Percentiles rank a stretch among this genome's conserved stretches.
phyloP scores from a whole-genome alignment of 2,329 filamentous ascomycete species.

The Thielaviopsis ethacetica region DNA sequence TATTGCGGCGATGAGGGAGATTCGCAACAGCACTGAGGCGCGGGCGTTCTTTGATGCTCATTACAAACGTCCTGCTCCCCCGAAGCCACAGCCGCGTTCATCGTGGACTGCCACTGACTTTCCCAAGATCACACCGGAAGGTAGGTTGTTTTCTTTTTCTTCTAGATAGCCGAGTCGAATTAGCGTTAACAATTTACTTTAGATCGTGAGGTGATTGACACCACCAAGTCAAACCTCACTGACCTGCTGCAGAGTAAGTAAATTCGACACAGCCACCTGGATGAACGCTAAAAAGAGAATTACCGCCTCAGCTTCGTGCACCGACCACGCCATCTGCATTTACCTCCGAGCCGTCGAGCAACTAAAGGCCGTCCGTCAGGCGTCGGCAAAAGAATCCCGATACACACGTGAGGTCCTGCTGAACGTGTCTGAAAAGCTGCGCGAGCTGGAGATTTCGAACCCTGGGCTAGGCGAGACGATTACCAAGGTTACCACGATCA shows the following conservation, averaged over 20 bases:
- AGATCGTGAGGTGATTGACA: not conserved
- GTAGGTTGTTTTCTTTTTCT: too few relatives aligned
- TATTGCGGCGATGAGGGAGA: constrained; percentile 6
- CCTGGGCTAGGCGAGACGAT: constrained; percentile 3
- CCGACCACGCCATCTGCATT: constrained; percentile 15
- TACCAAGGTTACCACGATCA: not conserved
- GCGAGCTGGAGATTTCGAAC: constrained; percentile 7
- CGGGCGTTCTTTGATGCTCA: constrained; percentile 6
- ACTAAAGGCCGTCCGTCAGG: constrained; percentile 2
- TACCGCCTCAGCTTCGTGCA: constrained; percentile 2
- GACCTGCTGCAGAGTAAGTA: constrained; percentile 8
- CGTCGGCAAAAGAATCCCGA: constrained; percentile 2
- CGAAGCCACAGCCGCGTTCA: not conserved
- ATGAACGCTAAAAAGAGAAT: not conserved
- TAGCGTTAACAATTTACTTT: not conserved
- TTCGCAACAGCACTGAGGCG: constrained; percentile 8
- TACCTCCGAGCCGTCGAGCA: constrained; percentile 24
- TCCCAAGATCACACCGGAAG: not conserved
- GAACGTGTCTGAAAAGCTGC: constrained; percentile 5
- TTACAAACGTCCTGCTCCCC: not conserved
- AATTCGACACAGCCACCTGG: too few relatives aligned
- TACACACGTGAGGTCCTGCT: constrained; percentile 1
- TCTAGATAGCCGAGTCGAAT: not conserved
- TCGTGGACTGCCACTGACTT: constrained; percentile 1
- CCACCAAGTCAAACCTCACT: not conserved